Evolutionary conservation across 306 rosid genomes (phyloP).

Genomic region (Sechiopsis laciniata): DNA sequence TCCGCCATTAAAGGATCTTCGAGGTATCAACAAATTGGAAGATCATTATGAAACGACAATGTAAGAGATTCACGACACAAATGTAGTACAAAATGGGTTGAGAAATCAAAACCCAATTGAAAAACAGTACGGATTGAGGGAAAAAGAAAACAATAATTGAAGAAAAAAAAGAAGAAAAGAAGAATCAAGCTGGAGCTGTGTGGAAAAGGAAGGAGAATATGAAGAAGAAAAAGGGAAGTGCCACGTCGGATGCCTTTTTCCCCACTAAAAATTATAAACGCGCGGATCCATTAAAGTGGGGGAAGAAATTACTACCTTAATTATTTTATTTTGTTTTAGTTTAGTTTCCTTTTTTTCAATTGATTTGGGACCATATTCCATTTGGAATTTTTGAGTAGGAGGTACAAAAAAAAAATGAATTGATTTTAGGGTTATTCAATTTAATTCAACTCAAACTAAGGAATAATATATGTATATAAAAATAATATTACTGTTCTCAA

Average conservation of each 20-base stretch:
- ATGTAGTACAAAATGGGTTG: not conserved
- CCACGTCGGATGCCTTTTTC: slow-evolving; percentile 28
- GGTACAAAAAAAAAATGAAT: no score
- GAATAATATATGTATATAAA: no score
- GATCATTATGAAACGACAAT: not conserved
- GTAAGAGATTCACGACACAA: not conserved
- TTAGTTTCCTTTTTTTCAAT: no score
- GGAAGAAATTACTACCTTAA: not conserved
- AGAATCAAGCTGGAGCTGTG: slow-evolving; percentile 17
- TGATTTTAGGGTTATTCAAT: no score
- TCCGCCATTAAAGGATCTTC: not conserved
- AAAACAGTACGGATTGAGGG: slow-evolving; percentile 10
- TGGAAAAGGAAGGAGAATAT: not conserved
- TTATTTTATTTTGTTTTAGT: not conserved
- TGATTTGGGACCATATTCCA: no score
- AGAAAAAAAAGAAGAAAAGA: slow-evolving; percentile 8
- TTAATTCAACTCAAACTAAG: no score
- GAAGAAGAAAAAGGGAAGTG: slow-evolving; percentile 15
- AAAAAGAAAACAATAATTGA: not conserved
- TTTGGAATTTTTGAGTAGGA: no score
- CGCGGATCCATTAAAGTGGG: not conserved
- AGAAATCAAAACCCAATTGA: not conserved
- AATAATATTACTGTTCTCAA: no score
- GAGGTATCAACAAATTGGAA: not conserved
- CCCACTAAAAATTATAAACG: not conserved